Evolutionary conservation across 192 early-diverging fungal genomes (phyloP).

Genomic region (Podila verticillata): DNA sequence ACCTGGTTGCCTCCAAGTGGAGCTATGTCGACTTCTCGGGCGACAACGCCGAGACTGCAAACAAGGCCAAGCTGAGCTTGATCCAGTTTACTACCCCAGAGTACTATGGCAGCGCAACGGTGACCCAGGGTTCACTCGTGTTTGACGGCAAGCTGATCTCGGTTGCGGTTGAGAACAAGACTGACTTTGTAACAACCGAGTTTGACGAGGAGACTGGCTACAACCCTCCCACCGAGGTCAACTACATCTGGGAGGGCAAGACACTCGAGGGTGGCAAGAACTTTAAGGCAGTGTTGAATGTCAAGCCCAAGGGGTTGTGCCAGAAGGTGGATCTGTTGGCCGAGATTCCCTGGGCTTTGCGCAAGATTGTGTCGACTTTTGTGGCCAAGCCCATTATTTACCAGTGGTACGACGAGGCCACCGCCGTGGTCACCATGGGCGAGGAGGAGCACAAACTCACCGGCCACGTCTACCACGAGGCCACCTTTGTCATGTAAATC

Average conservation of each 20-base stretch:
- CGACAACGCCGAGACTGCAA: constrained; percentile 54
- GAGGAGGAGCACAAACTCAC: constrained; percentile 66
- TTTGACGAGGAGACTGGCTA: constrained; percentile 88
- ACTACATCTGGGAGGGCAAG: constrained; percentile 84
- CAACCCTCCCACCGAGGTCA: constrained; percentile 75
- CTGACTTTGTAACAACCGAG: constrained; percentile 68
- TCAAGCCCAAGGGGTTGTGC: constrained; percentile 68
- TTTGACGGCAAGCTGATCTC: constrained; percentile 72
- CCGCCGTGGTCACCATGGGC: constrained; percentile 78
- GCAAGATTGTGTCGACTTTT: constrained; percentile 84
- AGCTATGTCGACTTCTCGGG: constrained; percentile 80
- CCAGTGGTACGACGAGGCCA: constrained; percentile 88
- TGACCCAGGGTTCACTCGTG: constrained; percentile 80
- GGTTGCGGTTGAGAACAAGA: constrained; percentile 79
- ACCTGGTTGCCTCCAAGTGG: constrained; percentile 85
- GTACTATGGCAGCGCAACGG: constrained; percentile 70
- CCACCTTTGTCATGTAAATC: constrained; percentile 70
- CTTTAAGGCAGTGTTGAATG: constrained; percentile 70
- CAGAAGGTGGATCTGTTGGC: constrained; percentile 91
- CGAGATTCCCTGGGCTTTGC: constrained; percentile 92
- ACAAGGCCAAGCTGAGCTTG: constrained; percentile 69
- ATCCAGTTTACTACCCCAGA: constrained; percentile 85
- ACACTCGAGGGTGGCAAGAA: constrained; percentile 73
- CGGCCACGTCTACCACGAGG: constrained; percentile 86
- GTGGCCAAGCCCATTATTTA: constrained; percentile 94